phyloP scores from a whole-genome alignment of 306 rosid genomes.

The Glycine latifolia region DNA sequence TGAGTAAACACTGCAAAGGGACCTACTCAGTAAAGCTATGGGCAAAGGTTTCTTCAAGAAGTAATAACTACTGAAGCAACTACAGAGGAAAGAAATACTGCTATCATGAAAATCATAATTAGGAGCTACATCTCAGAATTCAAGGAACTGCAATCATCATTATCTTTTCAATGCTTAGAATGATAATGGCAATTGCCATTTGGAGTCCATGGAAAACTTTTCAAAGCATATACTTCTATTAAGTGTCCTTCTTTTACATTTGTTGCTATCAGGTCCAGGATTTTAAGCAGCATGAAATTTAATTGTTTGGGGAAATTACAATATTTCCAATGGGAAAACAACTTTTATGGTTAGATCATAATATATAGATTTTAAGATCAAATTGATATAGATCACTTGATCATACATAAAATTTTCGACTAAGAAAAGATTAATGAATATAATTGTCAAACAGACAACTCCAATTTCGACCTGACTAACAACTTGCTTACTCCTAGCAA shows the following conservation, averaged over 20 bases:
- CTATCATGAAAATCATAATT: not conserved
- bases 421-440: not conserved
- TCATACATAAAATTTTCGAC: not conserved
- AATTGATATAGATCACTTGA: not conserved
- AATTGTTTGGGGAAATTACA: not conserved
- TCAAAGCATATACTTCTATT: not conserved
- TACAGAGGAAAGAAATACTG: not conserved
- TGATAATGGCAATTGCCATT: too few species aligned
- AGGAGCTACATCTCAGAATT: not conserved
- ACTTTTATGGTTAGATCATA: not conserved
- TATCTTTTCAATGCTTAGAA: too few species aligned
- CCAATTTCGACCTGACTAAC: conserved; percentile 4
- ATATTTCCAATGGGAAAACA: not conserved
- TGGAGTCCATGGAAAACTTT: not conserved
- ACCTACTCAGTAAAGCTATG: conserved; percentile 35
- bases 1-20: conserved; percentile 71
- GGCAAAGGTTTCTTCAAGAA: not conserved
- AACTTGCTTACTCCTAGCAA: not conserved
- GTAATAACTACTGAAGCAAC: conserved; percentile 28
- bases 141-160: conserved; percentile 7
- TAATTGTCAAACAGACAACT: not conserved
- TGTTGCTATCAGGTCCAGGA: conserved; percentile 1
- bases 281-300: not conserved
- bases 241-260: not conserved
- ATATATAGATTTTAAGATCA: not conserved